Evolutionary conservation across 2,329 filamentous ascomycete species (phyloP).

Genomic region (Xylaria arbuscula): DNA sequence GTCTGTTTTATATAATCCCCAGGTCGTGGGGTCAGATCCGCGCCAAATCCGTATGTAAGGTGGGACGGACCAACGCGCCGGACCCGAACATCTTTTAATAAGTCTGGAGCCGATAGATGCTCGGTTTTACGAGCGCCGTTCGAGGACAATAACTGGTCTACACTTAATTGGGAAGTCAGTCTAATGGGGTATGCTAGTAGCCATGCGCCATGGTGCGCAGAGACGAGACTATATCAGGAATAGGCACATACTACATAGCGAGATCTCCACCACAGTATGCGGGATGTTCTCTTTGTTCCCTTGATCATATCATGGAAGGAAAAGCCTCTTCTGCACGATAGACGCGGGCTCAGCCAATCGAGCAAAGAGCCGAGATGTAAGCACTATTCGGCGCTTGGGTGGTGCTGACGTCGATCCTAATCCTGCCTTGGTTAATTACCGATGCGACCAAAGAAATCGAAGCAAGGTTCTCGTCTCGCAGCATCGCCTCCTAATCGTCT

Average conservation of each 20-base stretch:
- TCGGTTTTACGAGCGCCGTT: neutral
- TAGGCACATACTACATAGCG: neutral
- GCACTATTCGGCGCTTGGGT: conserved; percentile 4
- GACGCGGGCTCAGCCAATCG: conserved; percentile 5
- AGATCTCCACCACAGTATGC: neutral
- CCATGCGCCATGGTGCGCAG: neutral
- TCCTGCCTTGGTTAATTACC: conserved; percentile 3
- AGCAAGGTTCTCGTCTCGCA: conserved; percentile 14
- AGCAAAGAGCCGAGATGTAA: conserved; percentile 7
- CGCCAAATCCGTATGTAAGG: neutral
- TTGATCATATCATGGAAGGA: conserved; percentile 1
- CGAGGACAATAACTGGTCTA: neutral
- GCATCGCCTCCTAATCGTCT: neutral
- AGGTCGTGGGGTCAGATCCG: neutral
- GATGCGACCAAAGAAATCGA: conserved; percentile 16
- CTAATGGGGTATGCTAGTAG: neutral
- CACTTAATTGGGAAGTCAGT: neutral
- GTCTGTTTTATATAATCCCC: neutral
- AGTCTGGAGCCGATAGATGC: neutral
- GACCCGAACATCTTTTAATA: neutral
- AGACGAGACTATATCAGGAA: neutral
- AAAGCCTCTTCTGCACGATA: neutral
- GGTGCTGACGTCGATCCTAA: conserved; percentile 18
- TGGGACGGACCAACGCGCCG: neutral
- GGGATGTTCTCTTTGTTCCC: neutral